Base-by-base conservation (phyloP, 2,329 filamentous ascomycete species). In the Fonsecaea pedrosoi region DNA sequence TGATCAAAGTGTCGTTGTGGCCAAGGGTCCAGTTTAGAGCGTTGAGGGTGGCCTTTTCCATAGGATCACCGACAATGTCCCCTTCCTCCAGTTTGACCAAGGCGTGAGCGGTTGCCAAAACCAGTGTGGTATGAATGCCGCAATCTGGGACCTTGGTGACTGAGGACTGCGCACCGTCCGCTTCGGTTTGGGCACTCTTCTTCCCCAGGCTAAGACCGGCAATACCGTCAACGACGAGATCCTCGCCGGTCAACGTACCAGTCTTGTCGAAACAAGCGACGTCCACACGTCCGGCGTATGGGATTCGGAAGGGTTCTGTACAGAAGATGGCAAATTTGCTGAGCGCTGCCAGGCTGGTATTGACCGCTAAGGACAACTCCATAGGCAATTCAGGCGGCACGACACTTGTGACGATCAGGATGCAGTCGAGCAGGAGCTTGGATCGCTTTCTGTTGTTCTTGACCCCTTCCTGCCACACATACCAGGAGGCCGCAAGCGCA, bases 241-340 rank as follows among this genome's bases (percentile, higher is more conserved):
- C 94, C 77, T 99, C 95, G 58, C 95, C 95, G 42, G 95, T 99
- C 66, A 99, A 81, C 1, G 95, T 99, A 72, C 95, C 95, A 12
- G 95, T 99, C 84, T 99, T 99, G 81, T 99, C 95, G 72, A 99
- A 99, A 82, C 95, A 99, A 70, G 95, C 94, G 62, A 99, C 86
- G 78, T 99, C 96, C 67, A 99, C 91, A 70, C 95, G 92, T 37
- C 95, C 95, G 72, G 94, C 96, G 74, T 91, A 98, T 0, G 96
- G 96, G 74, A 99, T 99, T 64, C 95, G 90, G 88, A 99, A 99
- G 34, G 95, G 95, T 78, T 99, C 96, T 1, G 95, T 99, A 78
- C 95, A 99, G 84, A 97, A 99, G 74, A 99, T 99, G 68, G 96
- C 95, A 73, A 90, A 94, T 79, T 94, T 96, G 80, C 94, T 96